Conservation (phyloP, 495 filamentous ascomycete genomes). For the Lineolata rhizophorae region DNA sequence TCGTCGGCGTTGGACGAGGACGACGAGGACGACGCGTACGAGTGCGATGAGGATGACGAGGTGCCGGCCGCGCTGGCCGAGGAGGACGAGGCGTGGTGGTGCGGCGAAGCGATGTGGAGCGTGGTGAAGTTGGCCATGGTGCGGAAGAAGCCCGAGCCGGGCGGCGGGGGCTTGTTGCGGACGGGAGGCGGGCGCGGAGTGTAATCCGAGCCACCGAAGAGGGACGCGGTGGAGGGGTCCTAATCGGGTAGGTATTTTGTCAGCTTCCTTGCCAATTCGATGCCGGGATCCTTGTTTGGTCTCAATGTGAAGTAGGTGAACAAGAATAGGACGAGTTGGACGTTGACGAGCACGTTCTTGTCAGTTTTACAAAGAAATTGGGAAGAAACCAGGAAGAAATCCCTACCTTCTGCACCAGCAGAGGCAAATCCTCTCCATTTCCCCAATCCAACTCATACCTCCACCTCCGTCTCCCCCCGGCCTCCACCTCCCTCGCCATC, state of each 20-base stretch:
- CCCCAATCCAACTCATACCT: conserved; percentile 71
- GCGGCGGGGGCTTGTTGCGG: conserved; percentile 30
- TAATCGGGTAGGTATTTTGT: too few species aligned
- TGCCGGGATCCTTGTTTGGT: too few species aligned
- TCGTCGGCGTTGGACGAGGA: conserved; percentile 27
- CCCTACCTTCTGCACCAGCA: conserved; percentile 62
- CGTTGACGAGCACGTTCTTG: too few species aligned
- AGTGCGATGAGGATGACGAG: conserved; percentile 4
- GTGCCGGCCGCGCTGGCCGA: too few species aligned
- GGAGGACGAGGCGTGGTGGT: too few species aligned
- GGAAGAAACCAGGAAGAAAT: neutral
- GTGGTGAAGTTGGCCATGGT: conserved; percentile 58
- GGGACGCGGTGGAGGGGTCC: too few species aligned
- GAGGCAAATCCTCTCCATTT: conserved; percentile 51
- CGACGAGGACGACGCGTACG: conserved; percentile 18
- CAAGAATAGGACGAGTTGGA: too few species aligned
- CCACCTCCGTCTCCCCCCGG: conserved; percentile 36
- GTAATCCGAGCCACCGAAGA: conserved; percentile 24
- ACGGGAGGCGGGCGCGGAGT: conserved; percentile 21
- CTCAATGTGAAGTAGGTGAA: too few species aligned
- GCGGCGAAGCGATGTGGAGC: conserved; percentile 24
- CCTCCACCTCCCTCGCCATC: conserved; percentile 18
- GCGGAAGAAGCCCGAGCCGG: conserved; percentile 51
- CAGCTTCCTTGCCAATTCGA: too few species aligned
- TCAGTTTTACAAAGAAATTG: too few species aligned